Conservation (phyloP, 139 green algal species). For the Chlorella sp. region DNA sequence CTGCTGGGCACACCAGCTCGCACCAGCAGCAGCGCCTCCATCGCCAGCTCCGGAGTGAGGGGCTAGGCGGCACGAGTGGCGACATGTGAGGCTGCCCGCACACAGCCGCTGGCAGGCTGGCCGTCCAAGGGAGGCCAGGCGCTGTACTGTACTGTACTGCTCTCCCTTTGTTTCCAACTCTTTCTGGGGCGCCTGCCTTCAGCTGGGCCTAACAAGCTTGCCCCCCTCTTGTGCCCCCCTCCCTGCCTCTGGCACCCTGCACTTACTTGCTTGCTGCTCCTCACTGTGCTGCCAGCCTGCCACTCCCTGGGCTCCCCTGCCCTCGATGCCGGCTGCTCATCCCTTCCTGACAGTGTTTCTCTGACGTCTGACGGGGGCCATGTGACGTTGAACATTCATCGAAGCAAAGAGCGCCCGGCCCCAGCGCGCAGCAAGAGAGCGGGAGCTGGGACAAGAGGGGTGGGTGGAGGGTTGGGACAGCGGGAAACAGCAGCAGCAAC, state of each 20-base stretch:
- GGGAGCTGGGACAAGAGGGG: neutral
- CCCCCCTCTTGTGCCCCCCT: neutral
- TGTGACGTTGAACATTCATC: no score
- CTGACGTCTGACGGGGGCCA: no score
- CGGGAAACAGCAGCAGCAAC: no score
- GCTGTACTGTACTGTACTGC: neutral
- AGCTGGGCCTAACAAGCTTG: neutral
- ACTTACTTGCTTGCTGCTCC: neutral
- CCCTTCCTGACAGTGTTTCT: no score
- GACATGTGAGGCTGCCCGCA: no score
- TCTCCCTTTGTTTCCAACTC: neutral
- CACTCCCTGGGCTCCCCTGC: neutral
- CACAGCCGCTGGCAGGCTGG: neutral
- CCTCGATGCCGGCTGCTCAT: no score
- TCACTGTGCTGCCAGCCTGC: neutral
- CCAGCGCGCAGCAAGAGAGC: neutral
- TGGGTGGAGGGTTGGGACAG: neutral
- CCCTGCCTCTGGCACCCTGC: neutral
- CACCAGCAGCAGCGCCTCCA: no score
- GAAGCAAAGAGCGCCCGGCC: no score
- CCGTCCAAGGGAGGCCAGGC: neutral
- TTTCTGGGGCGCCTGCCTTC: neutral
- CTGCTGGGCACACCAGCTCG: no score
- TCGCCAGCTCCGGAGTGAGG: no score
- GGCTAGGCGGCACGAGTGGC: no score